phyloP scores from a whole-genome alignment of 176 grass and related monocot species.

The Oryza coarctata region DNA sequence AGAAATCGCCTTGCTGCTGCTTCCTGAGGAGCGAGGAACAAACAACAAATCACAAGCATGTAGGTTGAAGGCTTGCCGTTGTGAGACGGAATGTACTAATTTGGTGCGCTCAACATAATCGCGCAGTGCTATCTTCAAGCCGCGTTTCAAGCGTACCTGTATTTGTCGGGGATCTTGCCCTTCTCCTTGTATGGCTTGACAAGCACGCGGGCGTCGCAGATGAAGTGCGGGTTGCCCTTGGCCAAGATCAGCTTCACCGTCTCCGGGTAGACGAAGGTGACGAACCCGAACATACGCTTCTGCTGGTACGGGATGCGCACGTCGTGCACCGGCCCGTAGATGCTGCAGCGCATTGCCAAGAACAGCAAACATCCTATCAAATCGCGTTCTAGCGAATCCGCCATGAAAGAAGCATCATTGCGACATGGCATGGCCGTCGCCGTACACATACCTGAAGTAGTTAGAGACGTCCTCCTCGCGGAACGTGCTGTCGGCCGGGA shows the following conservation, averaged over 20 bases:
- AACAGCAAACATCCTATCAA: background rate
- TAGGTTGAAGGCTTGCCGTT: background rate
- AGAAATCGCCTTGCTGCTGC: constrained; percentile 69
- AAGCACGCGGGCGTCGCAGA: constrained; percentile 87
- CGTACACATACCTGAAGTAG: constrained; percentile 65
- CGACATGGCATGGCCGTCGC: background rate
- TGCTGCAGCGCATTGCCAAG: constrained; percentile 23
- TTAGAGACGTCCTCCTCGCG: constrained; percentile 83
- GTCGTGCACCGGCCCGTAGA: background rate
- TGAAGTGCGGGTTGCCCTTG: constrained; percentile 94
- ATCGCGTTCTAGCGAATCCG: background rate
- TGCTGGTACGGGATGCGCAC: background rate
- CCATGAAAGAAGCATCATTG: constrained; percentile 17
- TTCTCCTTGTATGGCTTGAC: constrained; percentile 99
- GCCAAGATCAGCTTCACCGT: constrained; percentile 92
- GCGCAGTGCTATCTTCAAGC: background rate
- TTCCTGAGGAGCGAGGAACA: constrained; percentile 45
- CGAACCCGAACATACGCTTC: background rate
- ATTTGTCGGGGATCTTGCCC: constrained; percentile 95
- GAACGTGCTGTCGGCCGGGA: constrained; percentile 83
- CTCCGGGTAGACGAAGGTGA: constrained; percentile 52
- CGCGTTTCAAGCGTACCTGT: constrained; percentile 43
- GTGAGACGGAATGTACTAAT: background rate
- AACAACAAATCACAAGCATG: background rate
- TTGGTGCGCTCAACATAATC: background rate